Conservation (phyloP, 257 asterid species). For the Solanum stenotomum region DNA sequence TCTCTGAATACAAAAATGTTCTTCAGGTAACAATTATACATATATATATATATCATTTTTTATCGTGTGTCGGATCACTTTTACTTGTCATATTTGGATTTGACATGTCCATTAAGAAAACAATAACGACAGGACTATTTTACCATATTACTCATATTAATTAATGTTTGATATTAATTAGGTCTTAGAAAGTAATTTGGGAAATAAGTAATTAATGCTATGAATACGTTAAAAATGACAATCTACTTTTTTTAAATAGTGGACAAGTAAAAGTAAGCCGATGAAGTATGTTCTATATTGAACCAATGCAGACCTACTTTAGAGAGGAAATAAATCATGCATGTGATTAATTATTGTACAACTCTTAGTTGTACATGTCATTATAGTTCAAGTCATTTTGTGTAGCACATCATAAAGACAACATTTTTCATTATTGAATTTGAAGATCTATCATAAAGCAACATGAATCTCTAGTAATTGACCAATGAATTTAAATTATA, state of each 20-base stretch:
- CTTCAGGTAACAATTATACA: constrained; percentile 28
- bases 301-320: background rate
- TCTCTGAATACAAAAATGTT: constrained; percentile 58
- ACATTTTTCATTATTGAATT: background rate
- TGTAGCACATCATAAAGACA: background rate
- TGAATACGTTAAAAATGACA: too few relatives aligned
- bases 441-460: background rate
- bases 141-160: too few relatives aligned
- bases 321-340: background rate
- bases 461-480: background rate
- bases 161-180: too few relatives aligned
- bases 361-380: background rate
- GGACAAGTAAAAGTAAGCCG: too few relatives aligned
- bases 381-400: background rate
- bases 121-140: too few relatives aligned
- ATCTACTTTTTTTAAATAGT: too few relatives aligned
- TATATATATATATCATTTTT: too few relatives aligned
- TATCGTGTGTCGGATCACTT: too few relatives aligned
- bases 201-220: too few relatives aligned
- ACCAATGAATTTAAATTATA: background rate
- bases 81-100: too few relatives aligned
- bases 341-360: background rate
- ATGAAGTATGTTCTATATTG: background rate
- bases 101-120: too few relatives aligned
- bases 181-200: too few relatives aligned